Conservation (phyloP, 805 yeast genomes). For the Yueomyces sinensis region DNA sequence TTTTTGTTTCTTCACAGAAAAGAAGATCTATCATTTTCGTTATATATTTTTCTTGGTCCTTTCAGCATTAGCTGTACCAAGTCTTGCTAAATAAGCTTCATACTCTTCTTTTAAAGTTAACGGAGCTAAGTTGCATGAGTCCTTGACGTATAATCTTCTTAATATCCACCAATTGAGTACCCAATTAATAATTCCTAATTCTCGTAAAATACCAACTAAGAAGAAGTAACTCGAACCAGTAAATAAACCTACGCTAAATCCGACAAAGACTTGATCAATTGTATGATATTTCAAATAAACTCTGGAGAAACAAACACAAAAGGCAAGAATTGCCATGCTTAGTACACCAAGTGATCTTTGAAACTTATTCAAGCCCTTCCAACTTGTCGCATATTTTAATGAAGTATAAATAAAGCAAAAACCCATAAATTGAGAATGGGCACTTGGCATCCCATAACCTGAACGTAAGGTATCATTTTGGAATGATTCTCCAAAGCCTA, state of each 20-base stretch:
- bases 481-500: conserved; percentile 22
- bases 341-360: conserved; percentile 23
- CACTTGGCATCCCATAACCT: conserved; percentile 92
- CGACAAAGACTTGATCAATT: conserved; percentile 58
- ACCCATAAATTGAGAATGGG: conserved; percentile 94
- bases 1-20: too few relatives aligned
- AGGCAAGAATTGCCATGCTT: conserved; percentile 17
- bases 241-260: conserved; percentile 47
- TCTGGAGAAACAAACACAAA: conserved; percentile 49
- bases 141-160: conserved; percentile 41
- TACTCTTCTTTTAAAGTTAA: conserved; percentile 36
- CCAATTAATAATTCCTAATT: conserved; percentile 56
- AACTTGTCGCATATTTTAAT: conserved; percentile 30
- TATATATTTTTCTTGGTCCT: neutral
- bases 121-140: conserved; percentile 40
- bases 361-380: conserved; percentile 25
- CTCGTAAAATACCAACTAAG: conserved; percentile 41
- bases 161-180: conserved; percentile 45
- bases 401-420: conserved; percentile 50
- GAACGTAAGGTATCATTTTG: conserved; percentile 32
- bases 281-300: conserved; percentile 73
- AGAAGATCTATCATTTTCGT: too few relatives aligned
- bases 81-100: conserved; percentile 16
- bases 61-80: too few relatives aligned
- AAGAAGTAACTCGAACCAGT: conserved; percentile 48